A percentile compares a stretch with the other conserved stretches of the same genome.
Evolutionary conservation across 2,329 filamentous ascomycete species (phyloP).

Genomic region (Verticillium longisporum): DNA sequence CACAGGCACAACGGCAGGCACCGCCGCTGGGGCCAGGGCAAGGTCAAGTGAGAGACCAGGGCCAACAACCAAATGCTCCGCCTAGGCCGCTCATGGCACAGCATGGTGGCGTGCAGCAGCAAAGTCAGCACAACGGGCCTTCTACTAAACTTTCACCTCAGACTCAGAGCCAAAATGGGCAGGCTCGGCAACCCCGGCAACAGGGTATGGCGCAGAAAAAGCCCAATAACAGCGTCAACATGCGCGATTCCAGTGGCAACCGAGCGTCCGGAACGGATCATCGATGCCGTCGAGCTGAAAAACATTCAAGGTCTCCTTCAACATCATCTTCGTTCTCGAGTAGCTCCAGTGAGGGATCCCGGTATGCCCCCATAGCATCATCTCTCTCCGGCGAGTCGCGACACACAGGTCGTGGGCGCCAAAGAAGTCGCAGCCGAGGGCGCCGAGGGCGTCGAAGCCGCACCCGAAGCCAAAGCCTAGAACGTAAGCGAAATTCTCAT

Average conservation of each 20-base stretch:
- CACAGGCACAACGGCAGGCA: neutral
- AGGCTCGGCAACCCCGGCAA: neutral
- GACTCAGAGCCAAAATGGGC: neutral
- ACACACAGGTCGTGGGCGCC: constrained; percentile 2
- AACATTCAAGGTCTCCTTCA: neutral
- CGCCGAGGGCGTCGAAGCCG: constrained; percentile 1
- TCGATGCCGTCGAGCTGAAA: neutral
- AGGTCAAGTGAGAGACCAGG: neutral
- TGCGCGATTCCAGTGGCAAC: neutral
- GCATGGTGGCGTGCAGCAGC: neutral
- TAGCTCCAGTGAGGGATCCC: constrained; percentile 2
- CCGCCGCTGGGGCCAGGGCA: neutral
- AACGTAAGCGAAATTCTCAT: constrained; percentile 7
- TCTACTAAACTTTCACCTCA: neutral
- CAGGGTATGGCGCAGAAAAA: neutral
- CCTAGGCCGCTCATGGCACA: neutral
- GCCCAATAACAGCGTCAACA: neutral
- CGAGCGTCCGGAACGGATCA: neutral
- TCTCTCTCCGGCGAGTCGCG: constrained; percentile 7
- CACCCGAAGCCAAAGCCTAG: constrained; percentile 9
- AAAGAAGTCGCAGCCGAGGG: constrained; percentile 2
- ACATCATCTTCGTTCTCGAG: neutral
- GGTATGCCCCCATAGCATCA: constrained; percentile 14
- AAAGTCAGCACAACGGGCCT: neutral
- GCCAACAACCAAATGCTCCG: constrained; percentile 1